These are phyloP conservation scores for Discostella stelligeroides DNA, from an alignment of 108 stramenopile genomes.

Conservation along the genomic window DNA sequence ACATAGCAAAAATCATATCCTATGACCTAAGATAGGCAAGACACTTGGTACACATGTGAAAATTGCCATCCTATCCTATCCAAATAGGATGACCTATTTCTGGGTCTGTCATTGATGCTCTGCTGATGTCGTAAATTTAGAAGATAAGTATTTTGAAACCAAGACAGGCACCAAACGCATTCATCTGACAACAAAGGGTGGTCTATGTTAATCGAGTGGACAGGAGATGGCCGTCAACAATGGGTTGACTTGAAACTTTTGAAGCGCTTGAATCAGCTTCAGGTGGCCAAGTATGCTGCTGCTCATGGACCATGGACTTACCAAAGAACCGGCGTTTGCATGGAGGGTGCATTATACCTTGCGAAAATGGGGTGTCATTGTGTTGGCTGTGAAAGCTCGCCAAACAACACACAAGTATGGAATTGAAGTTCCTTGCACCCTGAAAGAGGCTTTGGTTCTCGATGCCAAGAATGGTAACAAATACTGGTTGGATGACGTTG, in stretches of 20 bases:
- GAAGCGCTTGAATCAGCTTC: conserved; percentile 39
- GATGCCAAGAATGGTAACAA: background rate
- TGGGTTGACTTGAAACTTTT: conserved; percentile 27
- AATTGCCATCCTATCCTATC: too few relatives aligned
- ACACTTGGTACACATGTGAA: too few relatives aligned
- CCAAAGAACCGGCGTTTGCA: conserved; percentile 39
- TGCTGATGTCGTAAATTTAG: too few relatives aligned
- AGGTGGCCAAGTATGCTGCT: conserved; percentile 44
- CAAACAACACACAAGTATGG: background rate
- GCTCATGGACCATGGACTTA: conserved; percentile 24
- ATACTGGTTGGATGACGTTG: conserved; percentile 16
- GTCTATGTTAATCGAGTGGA: too few relatives aligned
- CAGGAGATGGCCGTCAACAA: too few relatives aligned
- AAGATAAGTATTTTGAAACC: too few relatives aligned
- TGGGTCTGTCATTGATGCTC: too few relatives aligned
- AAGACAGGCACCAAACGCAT: too few relatives aligned
- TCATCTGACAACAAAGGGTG: too few relatives aligned
- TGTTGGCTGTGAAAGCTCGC: conserved; percentile 3
- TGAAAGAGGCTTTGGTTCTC: background rate
- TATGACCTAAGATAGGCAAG: too few relatives aligned
- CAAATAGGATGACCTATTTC: too few relatives aligned
- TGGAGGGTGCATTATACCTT: conserved; percentile 42
- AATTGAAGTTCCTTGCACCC: background rate
- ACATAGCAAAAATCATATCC: too few relatives aligned
- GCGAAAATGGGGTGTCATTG: conserved; percentile 14